Evolutionary conservation across 2,329 filamentous ascomycete species (phyloP), one percentile per base, ranked within the genome.

Genomic region (Chaetomium strumarium): DNA sequence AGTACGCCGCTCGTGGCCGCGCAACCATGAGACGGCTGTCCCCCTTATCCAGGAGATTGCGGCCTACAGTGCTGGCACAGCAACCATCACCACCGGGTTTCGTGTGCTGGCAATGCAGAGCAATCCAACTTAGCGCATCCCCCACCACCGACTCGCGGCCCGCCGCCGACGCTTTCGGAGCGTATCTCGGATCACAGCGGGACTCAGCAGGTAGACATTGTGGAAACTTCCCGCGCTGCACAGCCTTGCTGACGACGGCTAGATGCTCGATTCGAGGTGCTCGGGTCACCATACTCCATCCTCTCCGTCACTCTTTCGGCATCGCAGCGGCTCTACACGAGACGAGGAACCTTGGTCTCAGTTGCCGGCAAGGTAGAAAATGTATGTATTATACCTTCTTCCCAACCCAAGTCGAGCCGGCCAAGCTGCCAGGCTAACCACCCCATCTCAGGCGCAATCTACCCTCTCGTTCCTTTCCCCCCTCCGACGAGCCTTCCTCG

Each of bases 251-350:
- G 20, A 60, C 49, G 36, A 9, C 31, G 19, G 3, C 0, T 62
- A 96, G 93, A 97, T 79, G 93, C 93, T 50, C 84, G 85, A 53
- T 99, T 99, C 70, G 90, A 97, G 70, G 90, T 97, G 44, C 76
- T 99, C 59, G 93, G 93, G 57, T 82, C 88, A 20, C 90, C 92
- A 1, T 93, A 93, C 70, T 97, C 93, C 51, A 83, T 99, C 58
- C 84, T 99, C 62, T 96, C 92, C 19, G 91, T 96, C 59, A 89
- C 86, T 8, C 81, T 99, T 48, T 95, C 93, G 34, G 88, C 93
- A 39, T 97, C 92, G 31, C 92, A 97, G 70, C 86, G 88, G 63
- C 83, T 99, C 46, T 96, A 93, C 71, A 96, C 93, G 19, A 82
- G 92, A 62, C 84, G 90, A 63, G 95, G 95, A 49, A 96, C 92